Base-by-base conservation (phyloP, 2,329 filamentous ascomycete species). In the Curvularia verruculosa region DNA sequence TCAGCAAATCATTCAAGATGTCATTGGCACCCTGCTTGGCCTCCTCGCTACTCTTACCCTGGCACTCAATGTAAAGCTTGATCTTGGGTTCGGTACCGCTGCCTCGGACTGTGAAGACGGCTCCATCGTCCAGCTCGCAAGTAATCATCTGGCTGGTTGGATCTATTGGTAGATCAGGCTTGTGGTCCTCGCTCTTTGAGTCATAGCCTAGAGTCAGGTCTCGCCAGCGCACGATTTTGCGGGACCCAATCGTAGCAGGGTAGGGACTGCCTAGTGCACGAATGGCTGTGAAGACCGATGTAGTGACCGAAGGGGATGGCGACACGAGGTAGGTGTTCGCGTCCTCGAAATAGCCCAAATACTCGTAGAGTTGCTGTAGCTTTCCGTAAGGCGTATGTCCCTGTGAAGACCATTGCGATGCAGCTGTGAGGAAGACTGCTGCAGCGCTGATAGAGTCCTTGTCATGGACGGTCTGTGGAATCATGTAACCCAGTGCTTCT, bases 61-160 rank as follows among this genome's bases (percentile, higher is more conserved):
- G 78, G 41, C 78, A 81, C 60, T 84, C 82, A 49, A 84, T 81
- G 63, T 84, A 84, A 44, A 84, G 64, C 70, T 89, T 89, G 60
- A 89, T 86, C 78, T 89, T 89, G 0, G 86, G 86, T 71, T 89
- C 86, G 1, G 86, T 89, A 1, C 86, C 86, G 2, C 85, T 87
- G 1, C 82, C 85, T 63, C 86, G 75, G 21, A 87, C 79, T 2
- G 85, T 88, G 64, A 87, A 87, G 23, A 83, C 80, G 12, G 86
- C 79, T 13, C 77, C 76, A 19, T 81, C 80, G 26, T 85, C 81
- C 39, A 88, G 70, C 77, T 86, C 85, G 57, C 79, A 81, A 2
- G 86, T 88, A 64, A 89, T 82, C 86, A 89, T 89, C 75, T 88
- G 85, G 54, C 82, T 85, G 12, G 73, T 79, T 19, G 78, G 77